Conservation (phyloP, 2,329 filamentous ascomycete genomes). For the Gremmenia infestans region DNA sequence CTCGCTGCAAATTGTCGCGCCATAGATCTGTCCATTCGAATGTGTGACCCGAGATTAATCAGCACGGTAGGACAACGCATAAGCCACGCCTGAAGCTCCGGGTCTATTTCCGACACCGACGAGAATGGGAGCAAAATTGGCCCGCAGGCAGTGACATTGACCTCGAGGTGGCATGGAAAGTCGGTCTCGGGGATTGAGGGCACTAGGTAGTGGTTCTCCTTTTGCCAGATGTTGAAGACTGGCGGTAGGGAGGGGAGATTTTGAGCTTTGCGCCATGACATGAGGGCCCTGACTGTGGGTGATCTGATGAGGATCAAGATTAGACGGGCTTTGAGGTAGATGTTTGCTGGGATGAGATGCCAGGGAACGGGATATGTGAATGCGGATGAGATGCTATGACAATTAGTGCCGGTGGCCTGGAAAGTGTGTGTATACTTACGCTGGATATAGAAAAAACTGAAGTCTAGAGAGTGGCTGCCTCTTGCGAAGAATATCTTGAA, state of each 20-base stretch:
- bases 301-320: slow-evolving; percentile 17
- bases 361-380: slow-evolving; percentile 43
- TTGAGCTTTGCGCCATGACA: slow-evolving; percentile 23
- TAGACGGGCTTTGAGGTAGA: slow-evolving; percentile 34
- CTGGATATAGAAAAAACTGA: slow-evolving; percentile 35
- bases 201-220: slow-evolving; percentile 26
- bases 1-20: slow-evolving; percentile 37
- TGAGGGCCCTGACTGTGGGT: slow-evolving; percentile 20
- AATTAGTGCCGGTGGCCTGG: slow-evolving; percentile 21
- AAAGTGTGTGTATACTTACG: slow-evolving; percentile 28
- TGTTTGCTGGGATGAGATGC: slow-evolving; percentile 38
- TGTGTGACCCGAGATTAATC: slow-evolving; percentile 43
- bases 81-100: slow-evolving; percentile 41
- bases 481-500: slow-evolving; percentile 37
- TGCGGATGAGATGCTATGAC: slow-evolving; percentile 38
- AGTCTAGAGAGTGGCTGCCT: slow-evolving; percentile 34
- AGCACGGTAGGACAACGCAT: slow-evolving; percentile 38
- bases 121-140: slow-evolving; percentile 39
- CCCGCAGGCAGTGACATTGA: slow-evolving; percentile 40
- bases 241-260: slow-evolving; percentile 23
- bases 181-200: slow-evolving; percentile 22
- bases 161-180: slow-evolving; percentile 36
- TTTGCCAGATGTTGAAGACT: slow-evolving; percentile 28
- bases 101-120: slow-evolving; percentile 35
- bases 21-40: slow-evolving; percentile 21